Conservation (phyloP, 805 yeast genomes). For the baker's yeast (Saccharomyces cerevisiae) region DNA sequence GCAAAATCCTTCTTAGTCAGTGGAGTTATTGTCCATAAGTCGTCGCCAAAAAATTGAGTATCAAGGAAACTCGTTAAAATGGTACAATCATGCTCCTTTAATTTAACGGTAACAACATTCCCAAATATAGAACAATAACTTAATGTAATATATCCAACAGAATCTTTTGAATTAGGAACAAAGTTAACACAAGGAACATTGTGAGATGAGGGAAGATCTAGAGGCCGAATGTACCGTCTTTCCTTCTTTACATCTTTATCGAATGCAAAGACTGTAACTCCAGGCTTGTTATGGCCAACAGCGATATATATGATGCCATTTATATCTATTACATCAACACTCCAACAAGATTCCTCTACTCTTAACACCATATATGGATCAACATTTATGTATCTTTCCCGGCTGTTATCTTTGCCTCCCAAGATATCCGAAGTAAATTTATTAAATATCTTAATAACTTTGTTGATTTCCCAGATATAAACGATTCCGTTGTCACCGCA, state of each 20-base stretch:
- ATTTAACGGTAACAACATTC: constrained; percentile 12
- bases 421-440: background rate
- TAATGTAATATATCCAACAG: constrained; percentile 8
- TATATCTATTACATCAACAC: constrained; percentile 14
- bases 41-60: constrained; percentile 15
- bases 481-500: constrained; percentile 52
- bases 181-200: constrained; percentile 17
- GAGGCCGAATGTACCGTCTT: background rate
- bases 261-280: constrained; percentile 13
- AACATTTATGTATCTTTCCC: background rate
- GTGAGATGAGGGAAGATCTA: constrained; percentile 10
- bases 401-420: background rate
- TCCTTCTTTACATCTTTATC: background rate
- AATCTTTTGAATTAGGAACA: constrained; percentile 6
- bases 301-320: constrained; percentile 10
- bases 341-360: constrained; percentile 17
- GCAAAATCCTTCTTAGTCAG: constrained; percentile 13
- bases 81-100: constrained; percentile 3
- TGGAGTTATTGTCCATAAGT: constrained; percentile 14
- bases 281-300: constrained; percentile 18
- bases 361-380: constrained; percentile 8
- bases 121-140: constrained; percentile 18
- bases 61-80: constrained; percentile 7
- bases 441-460: constrained; percentile 18
- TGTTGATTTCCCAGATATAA: constrained; percentile 31